Evolutionary conservation across 768 basidiomycete genomes (phyloP), one percentile per base, ranked within the genome.

Genomic region (Holtermannia corniformis): DNA sequence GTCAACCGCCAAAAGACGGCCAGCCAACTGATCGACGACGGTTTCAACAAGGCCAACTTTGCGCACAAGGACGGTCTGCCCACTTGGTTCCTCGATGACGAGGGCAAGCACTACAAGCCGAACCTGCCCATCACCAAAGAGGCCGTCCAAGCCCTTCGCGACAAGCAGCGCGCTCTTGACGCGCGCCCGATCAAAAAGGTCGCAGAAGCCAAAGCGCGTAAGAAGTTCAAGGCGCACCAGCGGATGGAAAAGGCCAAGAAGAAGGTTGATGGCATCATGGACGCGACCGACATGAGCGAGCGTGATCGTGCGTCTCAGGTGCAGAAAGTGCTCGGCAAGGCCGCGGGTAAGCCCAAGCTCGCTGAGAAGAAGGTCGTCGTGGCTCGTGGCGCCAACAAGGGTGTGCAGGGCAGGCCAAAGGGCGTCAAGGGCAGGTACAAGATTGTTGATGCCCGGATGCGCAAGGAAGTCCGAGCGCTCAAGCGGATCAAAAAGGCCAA

Each of bases 111-210:
- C 69, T 95, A 93, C 79, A 92, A 89, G 70, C 75, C 87, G 48
- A 97, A 97, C 70, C 77, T 97, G 44, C 95, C 95, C n/a, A 78
- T 96, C 51, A 96, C 92, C 0, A 97, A 93, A 72, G 95, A 97
- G 70, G 95, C 95, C 10, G 77, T 97, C 51, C 78, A 79, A 46
- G 83, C 82, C 10, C 77, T 99, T 25, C 82, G 86, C 25, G 87
- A 86, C 20, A 89, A 87, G 72, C 87, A 92, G 73, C 85, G 93
- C 12, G 87, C 90, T 13, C 77, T 99, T 46, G 91, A 99, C 68
- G 90, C 93, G 0, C 82, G 95, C 22, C 95, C 95, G 16, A 97
- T 99, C 75, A 97, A 95, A 76, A 99, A 99, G 77, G 81, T 97
- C 5, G 95, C 93, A 7, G 95, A 97, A 74, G 95, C 95, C 13